Evolutionary conservation across 768 basidiomycete genomes (phyloP).

Genomic region (Tylopilus sp.): DNA sequence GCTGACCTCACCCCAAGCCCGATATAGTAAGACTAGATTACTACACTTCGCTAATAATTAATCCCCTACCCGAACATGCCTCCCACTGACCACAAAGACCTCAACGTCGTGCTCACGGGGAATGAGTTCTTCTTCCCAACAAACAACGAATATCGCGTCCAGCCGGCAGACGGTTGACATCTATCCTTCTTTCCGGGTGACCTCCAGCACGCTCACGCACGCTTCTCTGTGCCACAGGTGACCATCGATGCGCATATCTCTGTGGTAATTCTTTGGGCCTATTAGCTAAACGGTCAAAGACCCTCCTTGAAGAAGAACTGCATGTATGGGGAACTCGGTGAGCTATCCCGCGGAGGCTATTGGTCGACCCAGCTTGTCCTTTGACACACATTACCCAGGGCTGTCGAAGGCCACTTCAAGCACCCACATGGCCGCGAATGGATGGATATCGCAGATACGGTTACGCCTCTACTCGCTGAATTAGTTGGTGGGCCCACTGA

Average conservation of each 20-base stretch:
- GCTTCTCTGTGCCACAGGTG: constrained; percentile 31
- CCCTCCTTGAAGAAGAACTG: constrained; percentile 79
- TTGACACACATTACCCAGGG: constrained; percentile 43
- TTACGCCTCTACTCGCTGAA: constrained; percentile 72
- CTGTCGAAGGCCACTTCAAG: constrained; percentile 83
- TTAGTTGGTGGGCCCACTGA: constrained; percentile 63
- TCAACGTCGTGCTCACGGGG: constrained; percentile 37
- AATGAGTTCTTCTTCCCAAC: constrained; percentile 57
- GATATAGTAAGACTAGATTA: constrained; percentile 16
- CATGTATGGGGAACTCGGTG: constrained; percentile 76
- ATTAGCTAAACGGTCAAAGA: constrained; percentile 67
- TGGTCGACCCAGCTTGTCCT: constrained; percentile 7
- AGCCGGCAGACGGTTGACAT: constrained; percentile 37
- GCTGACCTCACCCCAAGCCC: constrained; percentile 1
- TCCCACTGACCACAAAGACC: constrained; percentile 13
- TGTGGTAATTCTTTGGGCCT: constrained; percentile 95
- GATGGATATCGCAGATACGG: constrained; percentile 70
- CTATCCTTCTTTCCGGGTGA: background rate
- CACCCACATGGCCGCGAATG: constrained; percentile 86
- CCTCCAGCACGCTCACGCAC: constrained; percentile 10
- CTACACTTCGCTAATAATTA: background rate
- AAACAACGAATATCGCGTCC: constrained; percentile 48
- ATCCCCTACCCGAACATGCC: constrained; percentile 13
- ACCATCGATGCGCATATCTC: constrained; percentile 70
- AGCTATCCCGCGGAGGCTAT: constrained; percentile 21